Percentiles rank a stretch among this genome's conserved stretches.
Evolutionary conservation across 2,329 filamentous ascomycete genomes (phyloP).

Genomic region (Beauveria sp.): DNA sequence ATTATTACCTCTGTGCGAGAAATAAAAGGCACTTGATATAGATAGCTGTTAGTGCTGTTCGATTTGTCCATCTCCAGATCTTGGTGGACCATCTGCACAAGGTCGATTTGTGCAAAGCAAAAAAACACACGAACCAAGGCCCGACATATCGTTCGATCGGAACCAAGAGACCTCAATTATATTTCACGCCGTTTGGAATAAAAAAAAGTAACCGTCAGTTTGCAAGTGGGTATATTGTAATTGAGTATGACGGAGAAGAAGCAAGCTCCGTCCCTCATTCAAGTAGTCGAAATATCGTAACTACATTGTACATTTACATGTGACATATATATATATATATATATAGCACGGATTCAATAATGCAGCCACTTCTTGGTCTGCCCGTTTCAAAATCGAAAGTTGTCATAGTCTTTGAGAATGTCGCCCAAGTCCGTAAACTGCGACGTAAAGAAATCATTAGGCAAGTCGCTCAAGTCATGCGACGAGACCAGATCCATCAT

Average conservation of each 20-base stretch:
- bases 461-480: slow-evolving; percentile 6
- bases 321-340: not conserved
- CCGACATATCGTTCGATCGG: too few species aligned
- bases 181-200: not conserved
- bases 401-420: slow-evolving; percentile 10
- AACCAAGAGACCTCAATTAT: too few species aligned
- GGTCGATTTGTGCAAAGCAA: too few species aligned
- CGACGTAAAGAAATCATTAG: slow-evolving; percentile 8
- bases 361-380: not conserved
- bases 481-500: slow-evolving; percentile 2
- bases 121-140: too few species aligned
- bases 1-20: too few species aligned
- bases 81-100: too few species aligned
- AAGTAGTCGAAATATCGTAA: too few species aligned
- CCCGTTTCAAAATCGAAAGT: slow-evolving; percentile 5
- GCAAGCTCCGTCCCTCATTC: not conserved
- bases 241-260: not conserved
- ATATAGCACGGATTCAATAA: not conserved
- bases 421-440: slow-evolving; percentile 9
- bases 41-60: too few species aligned
- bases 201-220: not conserved
- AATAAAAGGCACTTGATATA: too few species aligned
- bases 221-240: not conserved
- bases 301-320: not conserved
- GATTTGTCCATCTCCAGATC: too few species aligned